Percentiles rank a stretch among this genome's conserved stretches.
Conservation (phyloP, 805 yeast species). For the Candida broadrunensis region DNA sequence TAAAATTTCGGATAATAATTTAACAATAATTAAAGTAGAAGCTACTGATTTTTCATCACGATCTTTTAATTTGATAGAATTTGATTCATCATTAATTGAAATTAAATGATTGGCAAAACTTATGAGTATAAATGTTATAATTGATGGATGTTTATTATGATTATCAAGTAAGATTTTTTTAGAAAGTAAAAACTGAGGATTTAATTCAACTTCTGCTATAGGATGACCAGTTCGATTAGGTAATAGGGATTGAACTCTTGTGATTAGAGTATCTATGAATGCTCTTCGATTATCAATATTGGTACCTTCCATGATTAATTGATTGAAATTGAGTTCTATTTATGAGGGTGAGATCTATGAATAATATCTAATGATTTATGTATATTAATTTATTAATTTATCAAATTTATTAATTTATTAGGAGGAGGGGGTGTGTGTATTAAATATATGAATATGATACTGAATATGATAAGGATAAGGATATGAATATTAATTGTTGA, state of each 20-base stretch:
- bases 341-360: too few species aligned
- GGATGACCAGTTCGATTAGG: slow-evolving; percentile 39
- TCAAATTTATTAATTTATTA: too few species aligned
- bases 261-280: slow-evolving; percentile 21
- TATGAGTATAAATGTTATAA: slow-evolving; percentile 18
- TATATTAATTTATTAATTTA: too few species aligned
- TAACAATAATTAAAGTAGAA: slow-evolving; percentile 30
- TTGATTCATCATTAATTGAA: slow-evolving; percentile 20
- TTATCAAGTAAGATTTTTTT: slow-evolving; percentile 23
- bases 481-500: too few species aligned
- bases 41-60: slow-evolving; percentile 28
- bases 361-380: too few species aligned
- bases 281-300: slow-evolving; percentile 1
- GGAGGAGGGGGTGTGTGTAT: too few species aligned
- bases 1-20: slow-evolving; percentile 27
- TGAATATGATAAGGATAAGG: too few species aligned
- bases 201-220: slow-evolving; percentile 37
- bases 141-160: slow-evolving; percentile 7
- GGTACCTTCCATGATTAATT: neutral
- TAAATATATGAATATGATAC: too few species aligned
- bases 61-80: slow-evolving; percentile 18
- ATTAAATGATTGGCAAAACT: slow-evolving; percentile 22
- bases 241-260: slow-evolving; percentile 30
- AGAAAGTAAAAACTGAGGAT: slow-evolving; percentile 35
- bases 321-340: too few species aligned